Conservation (phyloP, 345 rosid species). For the Abelmoschus esculentus region DNA sequence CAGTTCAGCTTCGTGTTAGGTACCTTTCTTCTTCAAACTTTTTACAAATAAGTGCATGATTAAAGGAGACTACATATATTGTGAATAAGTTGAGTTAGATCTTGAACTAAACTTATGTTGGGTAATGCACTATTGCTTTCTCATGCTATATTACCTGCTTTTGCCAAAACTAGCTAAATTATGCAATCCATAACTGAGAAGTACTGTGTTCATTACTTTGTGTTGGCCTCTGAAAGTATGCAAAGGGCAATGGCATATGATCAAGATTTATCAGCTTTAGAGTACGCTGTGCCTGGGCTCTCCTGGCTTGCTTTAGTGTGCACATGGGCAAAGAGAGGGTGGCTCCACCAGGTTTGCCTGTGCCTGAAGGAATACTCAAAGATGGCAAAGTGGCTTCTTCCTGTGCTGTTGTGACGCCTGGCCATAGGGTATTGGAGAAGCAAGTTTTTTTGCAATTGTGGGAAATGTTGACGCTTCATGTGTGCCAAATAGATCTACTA, state of each 20-base stretch:
- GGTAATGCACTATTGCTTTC: not conserved
- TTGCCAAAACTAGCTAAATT: not conserved
- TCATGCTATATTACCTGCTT: not conserved
- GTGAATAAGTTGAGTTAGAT: not conserved
- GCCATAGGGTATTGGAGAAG: not conserved
- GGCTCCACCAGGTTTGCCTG: slow-evolving; percentile 4
- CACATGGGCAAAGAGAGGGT: not conserved
- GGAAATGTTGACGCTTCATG: not conserved
- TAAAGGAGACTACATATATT: not conserved
- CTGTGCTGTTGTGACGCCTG: not conserved
- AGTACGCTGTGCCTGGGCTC: not conserved
- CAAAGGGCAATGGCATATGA: not conserved
- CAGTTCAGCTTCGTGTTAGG: not conserved
- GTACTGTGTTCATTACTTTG: not conserved
- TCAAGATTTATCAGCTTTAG: slow-evolving; percentile 3
- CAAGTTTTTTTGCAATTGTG: not conserved
- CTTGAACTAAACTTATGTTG: not conserved
- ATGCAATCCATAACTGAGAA: not conserved
- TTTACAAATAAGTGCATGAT: not conserved
- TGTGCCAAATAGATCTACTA: not conserved
- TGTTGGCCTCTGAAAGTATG: slow-evolving; percentile 7
- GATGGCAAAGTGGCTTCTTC: slow-evolving; percentile 1
- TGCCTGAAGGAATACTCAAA: slow-evolving; percentile 4
- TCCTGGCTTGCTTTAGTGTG: not conserved
- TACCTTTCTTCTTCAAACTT: not conserved